Evolutionary conservation across 1,139 yeast genomes (phyloP), one percentile per base, ranked within the genome.

Genomic region (Saccharomyces hybrid): DNA sequence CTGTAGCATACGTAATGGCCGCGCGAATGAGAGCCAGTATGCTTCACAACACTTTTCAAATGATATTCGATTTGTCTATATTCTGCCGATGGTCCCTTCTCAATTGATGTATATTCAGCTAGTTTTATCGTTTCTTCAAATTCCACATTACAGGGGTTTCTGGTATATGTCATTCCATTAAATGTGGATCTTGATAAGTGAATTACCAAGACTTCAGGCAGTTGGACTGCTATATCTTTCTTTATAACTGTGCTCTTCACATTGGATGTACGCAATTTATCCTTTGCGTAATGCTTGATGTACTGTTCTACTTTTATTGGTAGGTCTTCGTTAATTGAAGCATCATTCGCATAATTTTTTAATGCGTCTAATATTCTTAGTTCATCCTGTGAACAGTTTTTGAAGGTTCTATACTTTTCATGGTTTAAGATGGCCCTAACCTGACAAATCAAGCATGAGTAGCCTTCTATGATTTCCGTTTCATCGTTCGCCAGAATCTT

Each of bases 1-100:
- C 83, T 82, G 67, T 81, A 88, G 61, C 93, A 85, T 63, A 87
- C 95, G 65, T 88, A 93, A 67, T 93, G 99, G 0, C 98, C 99
- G 50, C 84, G 82, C 16, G 85, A 79, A 70, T 93, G 98, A 0
- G 95, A 83, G 0, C 98, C 99, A 53, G 84, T 82, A 67, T 93
- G 99, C 58, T 89, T 78, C 25, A 91, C 83, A 61, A 89, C 75
- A 0, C 97, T 88, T 59, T 78, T 79, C 44, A 93, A 75, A 57
- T 75, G 75, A 68, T 88, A 90, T 48, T 72, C 77, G 60, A 66
- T 67, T 60, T 61, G 19, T 56, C 52, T 6, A 55, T 54, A 1
- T 60, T 58, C 19, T 19, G 19, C 19, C 19, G 19, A 19, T 19
- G 19, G 19, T 19, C 19, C 19, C 19, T 19, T 19, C 19, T 19